A percentile compares a stretch with the other conserved stretches of the same genome.
Evolutionary conservation across 2,329 filamentous ascomycete genomes (phyloP).

Genomic region (Colletotrichum kahawae): DNA sequence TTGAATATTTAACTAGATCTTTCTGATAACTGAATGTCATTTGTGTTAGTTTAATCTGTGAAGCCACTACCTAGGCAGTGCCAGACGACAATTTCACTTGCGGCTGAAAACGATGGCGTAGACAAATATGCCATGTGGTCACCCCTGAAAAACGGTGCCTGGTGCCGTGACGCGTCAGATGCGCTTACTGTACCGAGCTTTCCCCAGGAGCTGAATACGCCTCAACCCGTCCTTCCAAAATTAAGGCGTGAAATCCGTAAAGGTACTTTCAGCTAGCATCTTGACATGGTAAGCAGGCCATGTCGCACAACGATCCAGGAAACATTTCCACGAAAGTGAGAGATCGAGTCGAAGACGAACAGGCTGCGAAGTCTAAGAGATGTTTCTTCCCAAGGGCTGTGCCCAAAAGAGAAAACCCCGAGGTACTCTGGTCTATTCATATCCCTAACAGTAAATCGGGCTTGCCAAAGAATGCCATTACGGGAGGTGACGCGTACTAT

Average conservation of each 20-base stretch:
- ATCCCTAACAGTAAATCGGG: neutral
- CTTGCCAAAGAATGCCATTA: neutral
- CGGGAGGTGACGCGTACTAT: neutral
- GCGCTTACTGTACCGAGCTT: neutral
- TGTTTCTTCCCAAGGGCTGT: neutral
- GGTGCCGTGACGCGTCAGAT: neutral
- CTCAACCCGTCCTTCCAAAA: neutral
- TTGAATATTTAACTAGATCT: neutral
- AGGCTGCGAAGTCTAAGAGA: neutral
- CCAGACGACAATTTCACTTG: neutral
- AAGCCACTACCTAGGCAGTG: neutral
- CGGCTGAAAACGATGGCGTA: neutral
- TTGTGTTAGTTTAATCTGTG: neutral
- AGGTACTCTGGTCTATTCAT: neutral
- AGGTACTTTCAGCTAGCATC: neutral
- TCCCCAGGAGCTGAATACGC: neutral
- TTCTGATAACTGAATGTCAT: neutral
- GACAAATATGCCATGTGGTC: neutral
- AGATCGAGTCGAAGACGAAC: neutral
- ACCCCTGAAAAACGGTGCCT: neutral
- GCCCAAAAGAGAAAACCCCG: neutral
- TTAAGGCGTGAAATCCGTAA: no score
- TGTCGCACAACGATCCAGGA: neutral
- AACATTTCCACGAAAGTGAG: neutral
- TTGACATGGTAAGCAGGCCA: neutral